Base-by-base conservation (phyloP, 768 basidiomycete genomes). In the Suillus decipiens region DNA sequence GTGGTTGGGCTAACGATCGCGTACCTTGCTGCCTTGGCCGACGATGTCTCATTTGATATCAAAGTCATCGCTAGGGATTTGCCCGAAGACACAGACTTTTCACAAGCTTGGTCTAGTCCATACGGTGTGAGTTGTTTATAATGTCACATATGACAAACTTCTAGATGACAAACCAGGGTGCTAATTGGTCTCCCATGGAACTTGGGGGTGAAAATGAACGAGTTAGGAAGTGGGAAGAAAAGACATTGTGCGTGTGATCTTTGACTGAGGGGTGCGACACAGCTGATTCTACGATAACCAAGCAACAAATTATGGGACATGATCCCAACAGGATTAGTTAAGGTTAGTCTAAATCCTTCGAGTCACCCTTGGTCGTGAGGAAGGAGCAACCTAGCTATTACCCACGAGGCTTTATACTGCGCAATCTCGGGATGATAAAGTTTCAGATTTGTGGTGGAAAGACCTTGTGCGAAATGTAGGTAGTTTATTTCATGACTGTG, bases 281-380 rank as follows among this genome's bases (percentile, higher is more conserved):
- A 24, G 61, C 65, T 64, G 34, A 75, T 45, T 43, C 34, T 50
- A 42, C 54, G 39, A 31, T 14, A 33, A 31, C 24, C 28, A 66
- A 82, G 81, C 59, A 71, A 82, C 64, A 82, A 78, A 59, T 71
- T 83, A 24, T 84, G 82, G 81, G 74, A 77, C 63, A 76, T 82
- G 80, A 78, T 81, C 34, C 77, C 79, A 6, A 73, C 75, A 24
- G 79, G 80, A 31, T 66, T 82, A 34, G 79, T 76, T 22, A 76
- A 74, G 67, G 82, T 80, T 36, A 47, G 76, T 63, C 55, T 6
- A 31, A 12, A 5, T 15, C 12, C 22, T 19, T 47, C 14, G 42
- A 54, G 60, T 19, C 1, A 17, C 39, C 28, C 53, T 41, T 8
- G n/a, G 11, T 10, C 48, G 60, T 28, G 22, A 31, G 24, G 67